These are phyloP conservation scores for apple (Malus domestica) DNA, from an alignment of 306 rosid genomes.

Conservation along the genomic window ASM211411v1 NC_041789.1:14768001-14768500, in stretches of 20 bases:
- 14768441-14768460: neutral
- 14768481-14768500: no score
- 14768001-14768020: slow-evolving; percentile 53
- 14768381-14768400: neutral
- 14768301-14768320: neutral
- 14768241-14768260: neutral
- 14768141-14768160: neutral
- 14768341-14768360: neutral
- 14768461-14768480: no score
- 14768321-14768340: neutral
- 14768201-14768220: neutral
- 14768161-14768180: neutral
- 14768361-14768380: neutral
- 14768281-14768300: neutral
- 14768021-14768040: slow-evolving; percentile 64
- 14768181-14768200: neutral
- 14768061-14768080: slow-evolving; percentile 57
- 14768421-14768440: neutral
- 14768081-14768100: slow-evolving; percentile 58
- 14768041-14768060: slow-evolving; percentile 65
- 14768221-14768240: neutral
- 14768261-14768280: neutral
- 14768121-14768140: slow-evolving; percentile 1
- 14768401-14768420: neutral
- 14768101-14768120: slow-evolving; percentile 75